A percentile compares a stretch with the other conserved stretches of the same genome.
These are phyloP conservation scores for Clavulina sp. DNA, from an alignment of 768 basidiomycete genomes.

Conservation along the genomic window DNA sequence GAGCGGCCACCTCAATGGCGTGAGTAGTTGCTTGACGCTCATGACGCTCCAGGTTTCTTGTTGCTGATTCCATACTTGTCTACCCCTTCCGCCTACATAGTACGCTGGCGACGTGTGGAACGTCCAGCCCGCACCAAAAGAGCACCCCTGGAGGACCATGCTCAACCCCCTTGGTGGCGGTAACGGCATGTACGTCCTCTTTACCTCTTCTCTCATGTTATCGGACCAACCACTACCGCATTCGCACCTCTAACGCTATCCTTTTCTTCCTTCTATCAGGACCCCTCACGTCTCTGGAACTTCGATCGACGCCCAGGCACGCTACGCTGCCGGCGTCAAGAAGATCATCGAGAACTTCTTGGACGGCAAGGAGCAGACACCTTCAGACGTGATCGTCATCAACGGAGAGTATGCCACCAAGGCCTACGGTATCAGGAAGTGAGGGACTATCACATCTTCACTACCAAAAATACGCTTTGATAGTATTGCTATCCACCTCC, in stretches of 20 bases:
- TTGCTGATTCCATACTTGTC: neutral
- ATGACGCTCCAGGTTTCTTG: neutral
- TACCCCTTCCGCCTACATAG: slow-evolving; percentile 7
- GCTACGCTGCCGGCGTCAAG: slow-evolving; percentile 61
- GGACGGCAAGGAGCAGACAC: slow-evolving; percentile 43
- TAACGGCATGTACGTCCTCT: slow-evolving; percentile 88
- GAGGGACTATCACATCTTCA: no score
- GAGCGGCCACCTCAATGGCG: slow-evolving; percentile 41
- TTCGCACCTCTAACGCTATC: neutral
- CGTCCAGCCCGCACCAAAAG: slow-evolving; percentile 69
- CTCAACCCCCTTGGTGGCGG: slow-evolving; percentile 70
- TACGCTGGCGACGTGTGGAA: slow-evolving; percentile 60
- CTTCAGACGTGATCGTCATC: slow-evolving; percentile 67
- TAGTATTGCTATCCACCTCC: no score
- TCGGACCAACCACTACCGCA: neutral
- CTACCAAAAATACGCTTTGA: no score
- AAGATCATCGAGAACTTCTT: slow-evolving; percentile 60
- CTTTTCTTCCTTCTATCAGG: no score
- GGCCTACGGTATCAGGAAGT: slow-evolving; percentile 25
- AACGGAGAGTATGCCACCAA: slow-evolving; percentile 27
- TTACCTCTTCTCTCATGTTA: no score
- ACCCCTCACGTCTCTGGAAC: slow-evolving; percentile 69
- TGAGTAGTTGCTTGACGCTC: neutral
- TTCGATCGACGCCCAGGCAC: slow-evolving; percentile 73
- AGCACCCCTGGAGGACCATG: slow-evolving; percentile 73